Evolutionary conservation across 495 filamentous ascomycete species (phyloP).

Genomic region (Neurospora sublineolata): DNA sequence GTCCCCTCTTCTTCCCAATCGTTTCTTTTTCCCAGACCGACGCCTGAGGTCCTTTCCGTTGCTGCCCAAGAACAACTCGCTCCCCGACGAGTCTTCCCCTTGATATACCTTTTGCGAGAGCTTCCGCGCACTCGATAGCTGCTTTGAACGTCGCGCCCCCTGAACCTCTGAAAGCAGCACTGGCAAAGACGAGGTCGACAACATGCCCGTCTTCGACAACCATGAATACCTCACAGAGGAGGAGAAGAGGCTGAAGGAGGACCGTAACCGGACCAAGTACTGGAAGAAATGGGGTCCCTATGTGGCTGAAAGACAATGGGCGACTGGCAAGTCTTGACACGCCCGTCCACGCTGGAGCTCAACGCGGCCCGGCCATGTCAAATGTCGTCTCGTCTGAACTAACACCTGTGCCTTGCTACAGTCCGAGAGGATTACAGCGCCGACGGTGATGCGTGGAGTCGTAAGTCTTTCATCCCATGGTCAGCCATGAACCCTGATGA

Average conservation of each 20-base stretch:
- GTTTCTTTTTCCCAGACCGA: neutral
- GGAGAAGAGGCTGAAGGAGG: constrained; percentile 79
- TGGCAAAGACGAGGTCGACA: neutral
- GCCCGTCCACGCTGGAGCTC: neutral
- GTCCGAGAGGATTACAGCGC: constrained; percentile 84
- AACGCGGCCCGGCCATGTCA: constrained; percentile 1
- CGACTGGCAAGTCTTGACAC: constrained; percentile 51
- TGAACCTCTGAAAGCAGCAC: neutral
- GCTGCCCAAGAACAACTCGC: neutral
- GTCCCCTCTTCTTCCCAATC: neutral
- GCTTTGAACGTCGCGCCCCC: neutral
- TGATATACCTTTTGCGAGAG: neutral
- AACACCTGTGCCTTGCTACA: constrained; percentile 25
- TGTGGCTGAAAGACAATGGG: constrained; percentile 74
- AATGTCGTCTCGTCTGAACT: constrained; percentile 1
- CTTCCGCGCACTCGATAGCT: neutral
- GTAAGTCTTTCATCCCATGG: constrained; percentile 39
- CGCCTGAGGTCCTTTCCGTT: neutral
- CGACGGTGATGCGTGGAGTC: constrained; percentile 92
- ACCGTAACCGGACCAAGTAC: constrained; percentile 65
- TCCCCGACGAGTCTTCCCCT: neutral
- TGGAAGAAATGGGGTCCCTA: constrained; percentile 95
- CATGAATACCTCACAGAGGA: constrained; percentile 77
- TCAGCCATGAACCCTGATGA: neutral
- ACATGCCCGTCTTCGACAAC: constrained; percentile 79